Percentiles rank a stretch among this genome's conserved stretches.
Evolutionary conservation across 2,329 filamentous ascomycete species (phyloP).

Genomic region (Alternaria longipes): DNA sequence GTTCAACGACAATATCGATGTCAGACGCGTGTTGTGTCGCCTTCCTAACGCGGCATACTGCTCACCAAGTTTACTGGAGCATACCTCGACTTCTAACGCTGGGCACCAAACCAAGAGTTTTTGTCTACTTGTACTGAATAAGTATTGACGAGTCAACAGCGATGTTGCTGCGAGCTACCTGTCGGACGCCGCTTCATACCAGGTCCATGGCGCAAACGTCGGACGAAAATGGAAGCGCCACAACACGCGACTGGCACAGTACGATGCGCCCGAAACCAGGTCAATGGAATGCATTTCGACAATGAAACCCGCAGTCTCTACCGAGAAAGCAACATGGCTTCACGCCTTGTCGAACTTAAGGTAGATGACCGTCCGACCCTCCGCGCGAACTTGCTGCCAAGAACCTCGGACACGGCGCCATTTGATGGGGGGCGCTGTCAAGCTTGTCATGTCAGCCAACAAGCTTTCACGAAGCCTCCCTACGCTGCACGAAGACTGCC

Average conservation of each 20-base stretch:
- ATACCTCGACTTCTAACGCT: not conserved
- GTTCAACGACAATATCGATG: not conserved
- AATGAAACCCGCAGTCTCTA: not conserved
- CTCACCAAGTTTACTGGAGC: not conserved
- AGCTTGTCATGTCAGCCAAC: not conserved
- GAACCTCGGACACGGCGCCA: not conserved
- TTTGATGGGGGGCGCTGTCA: not conserved
- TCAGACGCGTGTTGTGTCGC: not conserved
- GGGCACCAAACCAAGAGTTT: not conserved
- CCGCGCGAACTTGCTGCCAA: conserved; percentile 1
- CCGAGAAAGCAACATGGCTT: not conserved
- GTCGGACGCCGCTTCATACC: not conserved
- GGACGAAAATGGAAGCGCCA: not conserved
- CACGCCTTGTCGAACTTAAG: not conserved
- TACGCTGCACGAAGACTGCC: not conserved
- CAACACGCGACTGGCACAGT: not conserved
- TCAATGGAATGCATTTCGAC: not conserved
- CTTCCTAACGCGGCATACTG: conserved; percentile 2
- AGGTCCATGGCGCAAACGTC: not conserved
- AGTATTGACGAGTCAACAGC: not conserved
- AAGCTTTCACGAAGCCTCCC: conserved; percentile 1
- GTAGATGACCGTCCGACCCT: conserved; percentile 12
- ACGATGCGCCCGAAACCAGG: conserved; percentile 5
- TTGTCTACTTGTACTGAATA: not conserved
- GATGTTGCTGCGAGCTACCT: not conserved